Conservation (phyloP, 2,329 filamentous ascomycete species). For the Talaromyces rugulosus region DNA sequence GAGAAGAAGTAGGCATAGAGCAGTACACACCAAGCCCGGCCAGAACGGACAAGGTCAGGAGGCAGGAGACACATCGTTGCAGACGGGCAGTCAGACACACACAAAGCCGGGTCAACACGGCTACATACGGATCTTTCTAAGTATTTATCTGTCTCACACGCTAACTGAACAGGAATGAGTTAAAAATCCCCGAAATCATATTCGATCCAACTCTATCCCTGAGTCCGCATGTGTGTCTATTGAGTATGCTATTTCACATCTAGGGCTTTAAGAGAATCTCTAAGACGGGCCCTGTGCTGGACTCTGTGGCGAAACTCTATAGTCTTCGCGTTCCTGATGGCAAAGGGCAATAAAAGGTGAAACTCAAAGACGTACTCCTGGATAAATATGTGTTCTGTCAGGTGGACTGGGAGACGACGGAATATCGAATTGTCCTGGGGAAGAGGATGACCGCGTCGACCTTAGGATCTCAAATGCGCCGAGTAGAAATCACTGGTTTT, state of each 20-base stretch:
- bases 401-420: slow-evolving; percentile 17
- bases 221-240: slow-evolving; percentile 26
- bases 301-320: slow-evolving; percentile 31
- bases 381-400: slow-evolving; percentile 30
- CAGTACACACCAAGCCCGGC: too few species aligned
- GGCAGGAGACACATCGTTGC: too few species aligned
- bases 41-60: too few species aligned
- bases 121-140: not conserved
- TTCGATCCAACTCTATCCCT: slow-evolving; percentile 29
- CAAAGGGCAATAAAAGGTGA: slow-evolving; percentile 28
- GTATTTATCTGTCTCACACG: not conserved
- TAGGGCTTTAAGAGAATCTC: slow-evolving; percentile 26
- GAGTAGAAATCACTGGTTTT: slow-evolving; percentile 31
- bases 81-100: too few species aligned
- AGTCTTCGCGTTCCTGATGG: slow-evolving; percentile 28
- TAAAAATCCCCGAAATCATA: slow-evolving; percentile 26
- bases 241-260: slow-evolving; percentile 30
- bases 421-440: slow-evolving; percentile 24
- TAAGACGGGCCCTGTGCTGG: slow-evolving; percentile 21
- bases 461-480: slow-evolving; percentile 25
- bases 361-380: slow-evolving; percentile 24
- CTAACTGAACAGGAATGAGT: not conserved
- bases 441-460: slow-evolving; percentile 20
- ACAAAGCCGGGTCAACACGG: too few species aligned
- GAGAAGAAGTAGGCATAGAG: too few species aligned